phyloP scores from a whole-genome alignment of 2,329 filamentous ascomycete species.

The Phyllachora maydis region DNA sequence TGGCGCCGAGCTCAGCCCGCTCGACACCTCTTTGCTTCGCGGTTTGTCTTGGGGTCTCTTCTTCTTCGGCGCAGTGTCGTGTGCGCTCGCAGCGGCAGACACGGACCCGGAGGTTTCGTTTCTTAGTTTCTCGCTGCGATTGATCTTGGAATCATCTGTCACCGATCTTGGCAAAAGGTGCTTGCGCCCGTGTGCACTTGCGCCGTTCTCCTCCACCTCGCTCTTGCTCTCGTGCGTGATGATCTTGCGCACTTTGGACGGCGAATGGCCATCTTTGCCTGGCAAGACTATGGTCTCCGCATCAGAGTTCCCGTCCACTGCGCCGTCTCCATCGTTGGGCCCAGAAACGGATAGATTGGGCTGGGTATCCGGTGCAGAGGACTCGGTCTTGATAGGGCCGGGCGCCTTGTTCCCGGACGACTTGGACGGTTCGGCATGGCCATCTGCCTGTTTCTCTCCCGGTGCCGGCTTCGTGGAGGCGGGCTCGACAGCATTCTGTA shows the following conservation, averaged over 20 bases:
- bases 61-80: conserved; percentile 22
- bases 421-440: conserved; percentile 13
- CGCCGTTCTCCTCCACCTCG: conserved; percentile 27
- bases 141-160: too few relatives aligned
- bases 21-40: conserved; percentile 28
- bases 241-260: conserved; percentile 39
- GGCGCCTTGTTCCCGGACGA: conserved; percentile 10
- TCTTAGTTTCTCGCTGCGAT: too few relatives aligned
- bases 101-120: too few relatives aligned
- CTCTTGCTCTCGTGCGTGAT: conserved; percentile 44
- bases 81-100: too few relatives aligned
- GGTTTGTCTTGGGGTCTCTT: conserved; percentile 25
- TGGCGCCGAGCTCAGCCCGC: conserved; percentile 36
- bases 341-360: conserved; percentile 9
- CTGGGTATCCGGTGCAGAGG: conserved; percentile 11
- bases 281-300: conserved; percentile 52
- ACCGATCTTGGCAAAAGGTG: conserved; percentile 6
- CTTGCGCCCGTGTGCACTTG: conserved; percentile 13
- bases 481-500: conserved; percentile 45
- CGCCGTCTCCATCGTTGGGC: conserved; percentile 18
- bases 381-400: conserved; percentile 7
- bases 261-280: conserved; percentile 42
- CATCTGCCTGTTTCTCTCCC: conserved; percentile 23
- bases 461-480: conserved; percentile 36
- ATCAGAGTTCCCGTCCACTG: conserved; percentile 42